Base-by-base conservation (phyloP, 352 stramenopile species). In the Phytophthora hybrid region DNA sequence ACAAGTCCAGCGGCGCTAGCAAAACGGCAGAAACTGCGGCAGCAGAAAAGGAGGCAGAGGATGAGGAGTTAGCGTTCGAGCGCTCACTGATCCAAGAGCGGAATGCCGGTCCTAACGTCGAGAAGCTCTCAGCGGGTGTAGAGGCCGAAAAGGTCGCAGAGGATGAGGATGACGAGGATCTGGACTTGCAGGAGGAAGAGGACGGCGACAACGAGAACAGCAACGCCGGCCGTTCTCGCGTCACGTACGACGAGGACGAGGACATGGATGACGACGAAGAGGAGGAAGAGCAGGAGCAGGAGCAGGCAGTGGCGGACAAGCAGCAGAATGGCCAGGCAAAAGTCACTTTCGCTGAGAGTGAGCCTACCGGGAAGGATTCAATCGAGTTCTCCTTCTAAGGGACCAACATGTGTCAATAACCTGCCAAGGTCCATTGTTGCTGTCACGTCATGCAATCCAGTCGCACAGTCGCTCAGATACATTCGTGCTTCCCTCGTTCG, bases 11-110 rank as follows among this genome's bases (percentile, higher is more conserved):
- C 14, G 5, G 23, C 29, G 18, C 61, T 18, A 59, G 61, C 1
- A 73, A 76, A 26, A 70, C 4, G 7, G 64, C 59, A 5, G 66
- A 75, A 39, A 41, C 37, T 26, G 76, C 74, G 26, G 66, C 76
- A 2, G 69, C 66, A 8, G 59, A 68, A 16, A 41, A 69, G 5
- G 71, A 78, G 8, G 73, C 80, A 7, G 62, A 77, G 4, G 71
- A 79, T 2, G 74, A 81, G 3, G 78, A 84, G 54, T 63, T 81
- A 11, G 78, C 73, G 1, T 86, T 88, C 41, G 81, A 88, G 63
- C 58, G 76, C 6, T 79, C 77, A 49, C 58, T 88, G 14, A 72
- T 76, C 5, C 62, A 60, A 44, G 63, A 79, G 19, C 76, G 72
- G 1, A 75, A 69, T 46, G 64, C 46, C 34, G 62, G n/a, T 1